A percentile compares a stretch with the other conserved stretches of the same genome.
Evolutionary conservation across 1,139 yeast species (phyloP).

Genomic region (Blastobotrys capitulatus): DNA sequence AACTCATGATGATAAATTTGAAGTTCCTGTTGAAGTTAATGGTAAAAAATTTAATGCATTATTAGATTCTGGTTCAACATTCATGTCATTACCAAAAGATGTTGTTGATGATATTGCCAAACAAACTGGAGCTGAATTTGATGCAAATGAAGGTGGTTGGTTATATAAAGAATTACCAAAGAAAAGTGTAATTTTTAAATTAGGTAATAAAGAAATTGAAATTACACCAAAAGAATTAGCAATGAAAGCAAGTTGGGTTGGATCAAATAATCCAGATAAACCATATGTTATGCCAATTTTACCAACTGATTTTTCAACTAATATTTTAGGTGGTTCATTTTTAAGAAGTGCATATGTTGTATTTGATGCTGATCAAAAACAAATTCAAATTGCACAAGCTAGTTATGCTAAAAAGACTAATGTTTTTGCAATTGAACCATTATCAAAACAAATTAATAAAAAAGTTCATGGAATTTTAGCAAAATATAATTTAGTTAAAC

Average conservation of each 20-base stretch:
- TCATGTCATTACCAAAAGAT: slow-evolving; percentile 26
- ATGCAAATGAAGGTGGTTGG: slow-evolving; percentile 16
- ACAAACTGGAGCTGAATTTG: slow-evolving; percentile 24
- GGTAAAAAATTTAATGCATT: slow-evolving; percentile 21
- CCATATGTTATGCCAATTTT: slow-evolving; percentile 34
- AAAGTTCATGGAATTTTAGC: neutral
- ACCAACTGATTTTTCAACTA: slow-evolving; percentile 29
- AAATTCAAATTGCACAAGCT: slow-evolving; percentile 63
- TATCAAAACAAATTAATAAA: neutral
- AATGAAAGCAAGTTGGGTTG: slow-evolving; percentile 12
- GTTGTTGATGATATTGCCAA: slow-evolving; percentile 20
- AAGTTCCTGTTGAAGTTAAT: slow-evolving; percentile 12
- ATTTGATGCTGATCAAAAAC: slow-evolving; percentile 59
- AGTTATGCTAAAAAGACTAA: slow-evolving; percentile 24
- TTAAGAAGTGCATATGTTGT: slow-evolving; percentile 71
- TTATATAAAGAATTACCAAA: slow-evolving; percentile 9
- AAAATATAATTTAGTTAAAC: neutral
- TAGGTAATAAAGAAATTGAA: slow-evolving; percentile 36
- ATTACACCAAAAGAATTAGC: slow-evolving; percentile 36
- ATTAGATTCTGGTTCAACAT: slow-evolving; percentile 32
- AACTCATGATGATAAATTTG: slow-evolving; percentile 11
- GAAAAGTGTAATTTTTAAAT: slow-evolving; percentile 31
- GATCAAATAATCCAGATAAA: slow-evolving; percentile 11
- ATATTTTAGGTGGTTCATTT: slow-evolving; percentile 66
- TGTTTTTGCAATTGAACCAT: slow-evolving; percentile 15